Evolutionary conservation across 108 stramenopile genomes (phyloP).

Genomic region (Cyclostephanos tholiformis): DNA sequence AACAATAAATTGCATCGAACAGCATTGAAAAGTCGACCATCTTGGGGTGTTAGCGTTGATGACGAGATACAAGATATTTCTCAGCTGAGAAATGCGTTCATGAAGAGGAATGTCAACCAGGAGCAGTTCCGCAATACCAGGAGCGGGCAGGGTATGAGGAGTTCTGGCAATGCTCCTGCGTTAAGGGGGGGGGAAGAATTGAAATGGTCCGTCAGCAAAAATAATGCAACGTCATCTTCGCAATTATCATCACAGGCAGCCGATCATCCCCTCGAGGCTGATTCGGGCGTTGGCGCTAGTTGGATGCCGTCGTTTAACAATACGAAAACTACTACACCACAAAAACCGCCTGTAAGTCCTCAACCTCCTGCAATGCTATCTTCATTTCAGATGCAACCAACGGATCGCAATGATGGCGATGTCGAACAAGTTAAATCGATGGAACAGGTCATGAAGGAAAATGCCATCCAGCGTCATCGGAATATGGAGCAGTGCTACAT

Average conservation of each 20-base stretch:
- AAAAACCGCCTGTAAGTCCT: background rate
- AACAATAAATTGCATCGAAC: background rate
- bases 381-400: constrained; percentile 5
- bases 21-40: background rate
- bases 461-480: constrained; percentile 26
- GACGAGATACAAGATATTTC: constrained; percentile 40
- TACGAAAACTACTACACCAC: background rate
- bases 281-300: background rate
- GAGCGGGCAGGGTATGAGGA: background rate
- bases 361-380: background rate
- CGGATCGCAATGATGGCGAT: background rate
- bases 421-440: constrained; percentile 13
- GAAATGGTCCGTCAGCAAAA: background rate
- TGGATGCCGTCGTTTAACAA: constrained; percentile 23
- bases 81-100: constrained; percentile 32
- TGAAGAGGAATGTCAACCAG: constrained; percentile 15
- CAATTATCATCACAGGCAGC: background rate
- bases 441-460: constrained; percentile 33
- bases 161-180: background rate
- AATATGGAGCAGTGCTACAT: constrained; percentile 38
- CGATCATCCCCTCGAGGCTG: background rate
- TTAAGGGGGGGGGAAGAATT: background rate
- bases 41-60: background rate
- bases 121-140: background rate
- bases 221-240: background rate